Base-by-base conservation (phyloP, 306 rosid genomes). In the Malus fusca region DNA sequence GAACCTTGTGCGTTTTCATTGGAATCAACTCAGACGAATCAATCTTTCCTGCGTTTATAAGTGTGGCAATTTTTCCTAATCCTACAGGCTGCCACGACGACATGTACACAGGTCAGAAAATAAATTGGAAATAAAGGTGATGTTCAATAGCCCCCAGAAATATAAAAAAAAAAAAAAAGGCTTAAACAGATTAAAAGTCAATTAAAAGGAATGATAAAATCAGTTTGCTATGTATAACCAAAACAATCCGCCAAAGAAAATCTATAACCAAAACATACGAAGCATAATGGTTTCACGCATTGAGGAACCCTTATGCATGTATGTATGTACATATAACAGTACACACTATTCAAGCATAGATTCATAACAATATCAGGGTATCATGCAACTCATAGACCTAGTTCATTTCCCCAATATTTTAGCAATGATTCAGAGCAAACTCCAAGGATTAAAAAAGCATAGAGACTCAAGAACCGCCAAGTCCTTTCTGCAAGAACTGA, bases 1-100 rank as follows among this genome's bases (percentile, higher is more conserved):
- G 75, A 85, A 91, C 98, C 96, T 93, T 94, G 79, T 92, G 97
- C 53, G 95, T 90, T 87, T 94, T 94, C 92, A 94, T 94, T 23
- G 97, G 84, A 69, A 94, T 94, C 82, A 94, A 77, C 85, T 90
- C 97, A 63, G 96, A 92, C 68, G 96, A 92, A 86, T 94, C 97
- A 70, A 94, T 92, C 84, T 88, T 80, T 77, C 98, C 98, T 21
- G 90, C 89, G 77, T 93, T 90, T 81, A 93, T 93, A 68, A 93
- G 88, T 78, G 75, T 86, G 19, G 96, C 94, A 76, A 93, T 91
- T 81, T 84, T 93, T 44, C 95, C 98, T 86, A 94, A 85, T 35
- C 97, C 96, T 65, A 94, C 96, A 48, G 97, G 96, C 98, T 92
- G 89, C 78, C 76, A 77, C 22, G 72, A 75, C 77, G 42, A 65